Evolutionary conservation across 192 early-diverging fungal genomes (phyloP), one percentile per base, ranked within the genome.

Genomic region (Phlyctochytrium planicorne): DNA sequence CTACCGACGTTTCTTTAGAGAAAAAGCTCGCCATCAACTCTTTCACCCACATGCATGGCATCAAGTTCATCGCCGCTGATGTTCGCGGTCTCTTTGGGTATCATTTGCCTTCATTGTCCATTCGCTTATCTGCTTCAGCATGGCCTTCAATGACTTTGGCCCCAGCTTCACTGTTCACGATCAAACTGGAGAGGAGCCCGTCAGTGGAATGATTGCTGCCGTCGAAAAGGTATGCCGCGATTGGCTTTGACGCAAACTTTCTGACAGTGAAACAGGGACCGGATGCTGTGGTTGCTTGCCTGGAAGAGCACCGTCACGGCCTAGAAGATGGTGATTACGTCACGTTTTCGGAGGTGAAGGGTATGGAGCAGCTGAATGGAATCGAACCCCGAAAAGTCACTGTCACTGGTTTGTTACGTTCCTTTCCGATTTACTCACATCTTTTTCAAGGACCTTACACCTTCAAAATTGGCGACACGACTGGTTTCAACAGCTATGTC

Each of bases 321-420:
- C 78, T 99, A n/a, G 95, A 96, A 74, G 96, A 98, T 77, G 97
- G 97, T 3, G 94, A 97, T 71, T 87, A 83, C 74, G 96, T 99
- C 31, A 93, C 92, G 2, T 99, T 99, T 72, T 83, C 80, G 31
- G 96, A 99, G 72, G 75, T 99, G 16, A 76, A 94, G 68, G 97
- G 97, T 30, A 96, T 99, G 94, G 82, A 82, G 29, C 85, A 89
- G 75, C 80, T 98, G 35, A 98, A 98, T 69, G 88, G 81, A 34
- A 67, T 84, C 65, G 81, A 83, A 56, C 92, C 96, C 27, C 84
- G 88, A 59, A 86, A 88, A 66, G 74, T 99, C 74, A 93, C 90
- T 66, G 90, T 95, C 0, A 59, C 56, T 40, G 32, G 29, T 60
- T 56, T 32, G 53, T 12, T 52, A 27, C 20, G 25, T 24, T 57